These are phyloP conservation scores for Boletus huronensis DNA, from an alignment of 768 basidiomycete genomes.

Conservation along the genomic window DNA sequence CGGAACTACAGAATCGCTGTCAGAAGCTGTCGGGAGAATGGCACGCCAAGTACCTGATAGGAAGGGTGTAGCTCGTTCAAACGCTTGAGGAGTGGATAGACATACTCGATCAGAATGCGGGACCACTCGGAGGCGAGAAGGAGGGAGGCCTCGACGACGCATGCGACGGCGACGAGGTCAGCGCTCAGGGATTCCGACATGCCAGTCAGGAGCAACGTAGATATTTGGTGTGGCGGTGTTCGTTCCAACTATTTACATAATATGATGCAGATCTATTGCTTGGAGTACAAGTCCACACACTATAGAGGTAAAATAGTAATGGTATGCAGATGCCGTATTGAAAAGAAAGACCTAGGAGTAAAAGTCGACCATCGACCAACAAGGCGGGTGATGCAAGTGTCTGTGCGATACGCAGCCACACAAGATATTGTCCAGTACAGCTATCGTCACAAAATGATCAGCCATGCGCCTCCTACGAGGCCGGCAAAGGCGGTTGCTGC, in stretches of 20 bases:
- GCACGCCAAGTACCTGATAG: conserved; percentile 33
- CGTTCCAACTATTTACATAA: neutral
- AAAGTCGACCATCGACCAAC: neutral
- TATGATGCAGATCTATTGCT: conserved; percentile 14
- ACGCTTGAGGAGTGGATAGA: conserved; percentile 50
- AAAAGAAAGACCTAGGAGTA: neutral
- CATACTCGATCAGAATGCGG: conserved; percentile 43
- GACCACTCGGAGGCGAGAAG: conserved; percentile 53
- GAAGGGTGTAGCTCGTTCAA: conserved; percentile 41
- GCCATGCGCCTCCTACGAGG: conserved; percentile 31
- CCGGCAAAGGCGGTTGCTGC: conserved; percentile 22
- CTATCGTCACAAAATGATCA: conserved; percentile 24
- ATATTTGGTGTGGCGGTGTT: neutral
- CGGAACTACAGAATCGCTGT: conserved; percentile 30
- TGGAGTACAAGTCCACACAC: conserved; percentile 5
- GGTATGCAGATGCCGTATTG: conserved; percentile 18
- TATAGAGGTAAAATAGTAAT: conserved; percentile 9
- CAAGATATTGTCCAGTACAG: conserved; percentile 8
- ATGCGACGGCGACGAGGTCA: conserved; percentile 47
- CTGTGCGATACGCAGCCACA: conserved; percentile 2
- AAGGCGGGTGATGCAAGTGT: neutral
- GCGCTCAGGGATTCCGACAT: conserved; percentile 23
- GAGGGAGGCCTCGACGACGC: conserved; percentile 61
- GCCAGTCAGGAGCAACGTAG: neutral
- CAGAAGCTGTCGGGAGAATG: neutral